Conservation (phyloP, 352 stramenopile species). For the Stramenopiles sp. region DNA sequence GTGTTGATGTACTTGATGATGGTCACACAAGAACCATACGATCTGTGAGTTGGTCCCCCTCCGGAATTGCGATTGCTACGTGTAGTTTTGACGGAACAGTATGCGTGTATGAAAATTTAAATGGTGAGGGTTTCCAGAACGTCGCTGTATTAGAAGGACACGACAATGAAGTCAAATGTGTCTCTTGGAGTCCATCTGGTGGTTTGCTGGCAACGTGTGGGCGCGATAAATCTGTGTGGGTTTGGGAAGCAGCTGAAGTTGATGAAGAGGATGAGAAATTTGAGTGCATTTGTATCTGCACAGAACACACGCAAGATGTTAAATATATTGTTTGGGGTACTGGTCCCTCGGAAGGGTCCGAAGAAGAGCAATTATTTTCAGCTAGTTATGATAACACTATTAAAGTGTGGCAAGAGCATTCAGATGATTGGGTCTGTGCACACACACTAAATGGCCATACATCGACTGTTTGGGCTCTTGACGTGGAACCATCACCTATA, state of each 20-base stretch:
- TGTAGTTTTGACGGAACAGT: constrained; percentile 63
- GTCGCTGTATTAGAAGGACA: constrained; percentile 81
- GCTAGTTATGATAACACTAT: constrained; percentile 80
- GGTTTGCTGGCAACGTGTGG: constrained; percentile 75
- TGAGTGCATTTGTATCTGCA: constrained; percentile 79
- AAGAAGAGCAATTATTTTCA: constrained; percentile 26
- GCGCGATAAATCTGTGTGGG: constrained; percentile 91
- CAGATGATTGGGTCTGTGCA: constrained; percentile 80
- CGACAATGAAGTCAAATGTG: constrained; percentile 86
- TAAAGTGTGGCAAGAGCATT: constrained; percentile 65
- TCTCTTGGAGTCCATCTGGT: constrained; percentile 63
- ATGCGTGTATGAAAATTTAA: constrained; percentile 10
- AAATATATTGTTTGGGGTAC: constrained; percentile 76
- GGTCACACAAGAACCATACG: constrained; percentile 68
- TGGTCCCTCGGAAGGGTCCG: too few species aligned
- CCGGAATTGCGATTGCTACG: constrained; percentile 32
- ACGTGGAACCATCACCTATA: constrained; percentile 17
- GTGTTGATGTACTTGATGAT: constrained; percentile 55
- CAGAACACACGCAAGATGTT: constrained; percentile 75
- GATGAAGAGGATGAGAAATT: constrained; percentile 70
- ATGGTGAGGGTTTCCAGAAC: constrained; percentile 23
- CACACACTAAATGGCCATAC: constrained; percentile 49
- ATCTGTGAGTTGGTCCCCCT: constrained; percentile 51
- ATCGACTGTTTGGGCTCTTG: constrained; percentile 69
- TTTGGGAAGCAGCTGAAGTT: constrained; percentile 89